phyloP scores from a whole-genome alignment of 176 grass and related monocot species.

The Oropetium thomaeum region DNA sequence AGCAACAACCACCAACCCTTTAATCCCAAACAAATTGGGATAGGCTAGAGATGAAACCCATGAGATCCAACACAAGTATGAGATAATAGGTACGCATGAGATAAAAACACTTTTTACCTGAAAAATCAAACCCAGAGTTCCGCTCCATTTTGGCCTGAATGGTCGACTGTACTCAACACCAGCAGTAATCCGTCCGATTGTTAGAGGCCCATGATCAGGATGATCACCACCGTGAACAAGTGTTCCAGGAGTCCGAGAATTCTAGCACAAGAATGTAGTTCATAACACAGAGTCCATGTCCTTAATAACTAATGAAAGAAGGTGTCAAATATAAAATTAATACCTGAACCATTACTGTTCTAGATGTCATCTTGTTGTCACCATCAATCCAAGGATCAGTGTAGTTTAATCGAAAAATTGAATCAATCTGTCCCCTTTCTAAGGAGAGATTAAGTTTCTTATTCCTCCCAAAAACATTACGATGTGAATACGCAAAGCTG shows the following conservation, averaged over 20 bases:
- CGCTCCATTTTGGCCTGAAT: constrained; percentile 91
- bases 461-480: constrained; percentile 96
- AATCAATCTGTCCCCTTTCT: constrained; percentile 94
- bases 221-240: constrained; percentile 81
- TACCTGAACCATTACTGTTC: constrained; percentile 84
- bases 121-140: constrained; percentile 78
- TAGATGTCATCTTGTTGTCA: constrained; percentile 94
- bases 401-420: constrained; percentile 83
- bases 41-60: too few species aligned
- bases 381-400: constrained; percentile 96
- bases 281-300: constrained; percentile 13
- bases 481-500: constrained; percentile 94
- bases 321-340: constrained; percentile 22
- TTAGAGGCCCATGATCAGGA: constrained; percentile 62
- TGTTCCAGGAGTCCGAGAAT: constrained; percentile 80
- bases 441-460: constrained; percentile 91
- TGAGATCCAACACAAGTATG: too few species aligned
- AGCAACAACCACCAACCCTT: too few species aligned
- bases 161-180: constrained; percentile 85
- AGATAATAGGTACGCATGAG: neutral
- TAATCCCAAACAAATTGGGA: too few species aligned
- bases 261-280: constrained; percentile 50
- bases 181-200: constrained; percentile 71
- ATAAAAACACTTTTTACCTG: constrained; percentile 52
- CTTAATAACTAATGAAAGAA: neutral